phyloP scores from a whole-genome alignment of 805 yeast genomes.

The Wickerhamomyces pijperi region DNA sequence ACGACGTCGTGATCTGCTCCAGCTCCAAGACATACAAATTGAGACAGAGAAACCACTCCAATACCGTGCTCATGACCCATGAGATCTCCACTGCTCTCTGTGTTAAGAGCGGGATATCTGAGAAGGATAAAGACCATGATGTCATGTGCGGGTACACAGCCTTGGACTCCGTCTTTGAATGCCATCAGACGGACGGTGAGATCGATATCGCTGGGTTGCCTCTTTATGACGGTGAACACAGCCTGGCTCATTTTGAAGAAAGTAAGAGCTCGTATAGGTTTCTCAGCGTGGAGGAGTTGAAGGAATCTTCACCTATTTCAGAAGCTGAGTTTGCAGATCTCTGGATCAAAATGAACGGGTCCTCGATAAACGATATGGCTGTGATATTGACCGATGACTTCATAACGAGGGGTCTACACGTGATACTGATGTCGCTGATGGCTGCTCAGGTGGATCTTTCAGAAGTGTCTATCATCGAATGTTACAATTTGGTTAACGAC shows the following conservation, averaged over 20 bases:
- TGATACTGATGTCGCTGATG: conserved; percentile 26
- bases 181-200: conserved; percentile 20
- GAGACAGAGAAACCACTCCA: conserved; percentile 79
- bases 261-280: not conserved
- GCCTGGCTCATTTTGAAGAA: conserved; percentile 3
- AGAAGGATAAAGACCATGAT: conserved; percentile 16
- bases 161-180: conserved; percentile 28
- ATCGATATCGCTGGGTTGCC: conserved; percentile 24
- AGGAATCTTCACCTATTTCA: conserved; percentile 42
- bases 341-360: conserved; percentile 49
- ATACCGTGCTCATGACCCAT: conserved; percentile 53
- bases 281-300: conserved; percentile 20
- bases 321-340: conserved; percentile 34
- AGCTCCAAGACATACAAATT: conserved; percentile 46
- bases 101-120: conserved; percentile 2
- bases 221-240: conserved; percentile 23
- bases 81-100: conserved; percentile 4
- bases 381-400: conserved; percentile 25
- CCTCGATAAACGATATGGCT: conserved; percentile 35
- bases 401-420: conserved; percentile 23
- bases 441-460: conserved; percentile 20
- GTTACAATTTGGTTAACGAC: conserved; percentile 19
- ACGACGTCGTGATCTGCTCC: conserved; percentile 54
- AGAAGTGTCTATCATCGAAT: conserved; percentile 20
- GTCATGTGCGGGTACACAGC: conserved; percentile 22